Evolutionary conservation across 2,329 filamentous ascomycete species (phyloP).

Genomic region (Aureobasidium sp.): DNA sequence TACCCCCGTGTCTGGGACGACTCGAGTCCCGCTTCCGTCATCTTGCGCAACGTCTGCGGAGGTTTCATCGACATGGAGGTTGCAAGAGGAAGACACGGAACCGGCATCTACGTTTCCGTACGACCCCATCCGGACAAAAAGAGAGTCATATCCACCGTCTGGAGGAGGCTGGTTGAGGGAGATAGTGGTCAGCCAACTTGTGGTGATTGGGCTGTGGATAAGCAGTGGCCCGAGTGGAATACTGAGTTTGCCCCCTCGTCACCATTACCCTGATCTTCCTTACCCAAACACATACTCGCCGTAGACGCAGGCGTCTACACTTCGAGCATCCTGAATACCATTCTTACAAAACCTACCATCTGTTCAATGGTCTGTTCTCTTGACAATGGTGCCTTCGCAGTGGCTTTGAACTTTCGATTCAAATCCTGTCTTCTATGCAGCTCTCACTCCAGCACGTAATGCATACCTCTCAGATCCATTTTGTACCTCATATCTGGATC

Average conservation of each 20-base stretch:
- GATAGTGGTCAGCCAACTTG: constrained; percentile 17
- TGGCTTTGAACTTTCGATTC: background rate
- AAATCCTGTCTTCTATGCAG: background rate
- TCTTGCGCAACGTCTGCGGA: constrained; percentile 28
- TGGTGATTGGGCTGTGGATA: constrained; percentile 25
- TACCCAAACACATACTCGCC: background rate
- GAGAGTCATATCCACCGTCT: constrained; percentile 21
- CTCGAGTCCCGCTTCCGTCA: constrained; percentile 27
- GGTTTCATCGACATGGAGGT: constrained; percentile 30
- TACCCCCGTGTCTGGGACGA: constrained; percentile 34
- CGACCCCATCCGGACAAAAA: constrained; percentile 14
- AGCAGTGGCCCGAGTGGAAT: constrained; percentile 22
- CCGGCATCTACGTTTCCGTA: constrained; percentile 24
- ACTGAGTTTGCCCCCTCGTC: constrained; percentile 12
- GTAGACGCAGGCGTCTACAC: background rate
- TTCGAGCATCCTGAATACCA: background rate
- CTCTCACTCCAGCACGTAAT: background rate
- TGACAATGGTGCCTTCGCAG: background rate
- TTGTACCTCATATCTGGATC: background rate
- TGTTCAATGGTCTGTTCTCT: background rate
- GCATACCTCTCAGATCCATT: background rate
- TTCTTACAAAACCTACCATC: background rate
- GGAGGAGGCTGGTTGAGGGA: constrained; percentile 24
- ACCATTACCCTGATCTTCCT: background rate
- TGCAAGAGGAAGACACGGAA: constrained; percentile 24